Evolutionary conservation across 306 rosid species (phyloP).

Genomic region (Fragaria ananassa): DNA sequence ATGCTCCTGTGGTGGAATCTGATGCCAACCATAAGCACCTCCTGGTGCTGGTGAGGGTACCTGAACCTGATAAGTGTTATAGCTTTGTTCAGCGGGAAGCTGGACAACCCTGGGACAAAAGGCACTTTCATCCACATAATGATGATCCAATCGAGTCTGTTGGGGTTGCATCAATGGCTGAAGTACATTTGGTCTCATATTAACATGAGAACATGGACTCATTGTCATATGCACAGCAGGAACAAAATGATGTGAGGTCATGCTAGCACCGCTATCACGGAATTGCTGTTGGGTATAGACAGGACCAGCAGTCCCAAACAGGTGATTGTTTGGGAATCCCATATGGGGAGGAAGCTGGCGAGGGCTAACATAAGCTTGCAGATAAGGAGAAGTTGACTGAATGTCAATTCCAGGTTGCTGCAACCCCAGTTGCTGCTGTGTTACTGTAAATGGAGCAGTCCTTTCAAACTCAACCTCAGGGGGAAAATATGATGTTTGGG

Average conservation of each 20-base stretch:
- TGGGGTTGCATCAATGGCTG: slow-evolving; percentile 53
- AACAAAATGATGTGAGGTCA: slow-evolving; percentile 44
- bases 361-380: slow-evolving; percentile 54
- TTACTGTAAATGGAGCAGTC: slow-evolving; percentile 38
- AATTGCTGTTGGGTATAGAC: slow-evolving; percentile 50
- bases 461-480: slow-evolving; percentile 51
- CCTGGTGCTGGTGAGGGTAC: slow-evolving; percentile 46
- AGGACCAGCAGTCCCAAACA: slow-evolving; percentile 43
- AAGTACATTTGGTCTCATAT: slow-evolving; percentile 45
- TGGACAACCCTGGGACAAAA: slow-evolving; percentile 57
- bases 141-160: slow-evolving; percentile 52
- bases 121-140: slow-evolving; percentile 50
- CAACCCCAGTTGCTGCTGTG: slow-evolving; percentile 44
- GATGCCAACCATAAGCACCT: slow-evolving; percentile 64
- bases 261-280: slow-evolving; percentile 39
- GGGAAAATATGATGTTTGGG: slow-evolving; percentile 33
- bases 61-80: slow-evolving; percentile 52
- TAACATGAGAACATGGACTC: slow-evolving; percentile 50
- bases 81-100: slow-evolving; percentile 63
- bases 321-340: slow-evolving; percentile 56
- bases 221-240: slow-evolving; percentile 51
- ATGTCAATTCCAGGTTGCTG: slow-evolving; percentile 52
- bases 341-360: slow-evolving; percentile 50
- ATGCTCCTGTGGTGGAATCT: slow-evolving; percentile 52
- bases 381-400: slow-evolving; percentile 45